Conservation (phyloP, 2,329 filamentous ascomycete genomes). For the Pseudogymnoascus pannorum region DNA sequence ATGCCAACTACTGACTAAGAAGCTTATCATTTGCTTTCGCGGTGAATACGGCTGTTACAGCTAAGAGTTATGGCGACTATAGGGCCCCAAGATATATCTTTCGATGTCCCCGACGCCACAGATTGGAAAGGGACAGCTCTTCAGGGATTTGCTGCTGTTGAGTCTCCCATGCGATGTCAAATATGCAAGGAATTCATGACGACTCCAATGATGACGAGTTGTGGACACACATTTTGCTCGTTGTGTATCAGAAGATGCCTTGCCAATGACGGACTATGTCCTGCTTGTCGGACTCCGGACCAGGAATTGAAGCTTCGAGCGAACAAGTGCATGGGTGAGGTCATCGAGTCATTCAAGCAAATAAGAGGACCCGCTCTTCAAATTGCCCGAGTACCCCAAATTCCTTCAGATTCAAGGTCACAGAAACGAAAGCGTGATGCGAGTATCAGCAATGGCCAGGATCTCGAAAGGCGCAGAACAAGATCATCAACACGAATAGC, state of each 20-base stretch:
- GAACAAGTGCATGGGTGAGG: constrained; percentile 79
- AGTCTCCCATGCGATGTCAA: constrained; percentile 84
- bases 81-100: background rate
- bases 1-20: background rate
- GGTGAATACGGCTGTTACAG: background rate
- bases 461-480: constrained; percentile 6
- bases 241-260: constrained; percentile 86
- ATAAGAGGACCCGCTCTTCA: constrained; percentile 56
- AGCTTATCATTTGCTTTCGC: background rate
- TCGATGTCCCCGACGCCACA: constrained; percentile 64
- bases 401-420: constrained; percentile 20
- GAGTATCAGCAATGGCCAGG: background rate
- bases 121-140: constrained; percentile 74
- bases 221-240: constrained; percentile 94
- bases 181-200: constrained; percentile 97
- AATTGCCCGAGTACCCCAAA: constrained; percentile 49
- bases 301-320: constrained; percentile 79
- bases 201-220: constrained; percentile 91
- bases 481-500: constrained; percentile 1
- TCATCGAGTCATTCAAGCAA: constrained; percentile 69
- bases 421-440: constrained; percentile 47
- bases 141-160: constrained; percentile 59
- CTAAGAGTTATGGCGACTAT: background rate
- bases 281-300: constrained; percentile 68
- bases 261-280: constrained; percentile 77